Evolutionary conservation across 2,329 filamentous ascomycete genomes (phyloP).

Genomic region (Cladosporium sp.): DNA sequence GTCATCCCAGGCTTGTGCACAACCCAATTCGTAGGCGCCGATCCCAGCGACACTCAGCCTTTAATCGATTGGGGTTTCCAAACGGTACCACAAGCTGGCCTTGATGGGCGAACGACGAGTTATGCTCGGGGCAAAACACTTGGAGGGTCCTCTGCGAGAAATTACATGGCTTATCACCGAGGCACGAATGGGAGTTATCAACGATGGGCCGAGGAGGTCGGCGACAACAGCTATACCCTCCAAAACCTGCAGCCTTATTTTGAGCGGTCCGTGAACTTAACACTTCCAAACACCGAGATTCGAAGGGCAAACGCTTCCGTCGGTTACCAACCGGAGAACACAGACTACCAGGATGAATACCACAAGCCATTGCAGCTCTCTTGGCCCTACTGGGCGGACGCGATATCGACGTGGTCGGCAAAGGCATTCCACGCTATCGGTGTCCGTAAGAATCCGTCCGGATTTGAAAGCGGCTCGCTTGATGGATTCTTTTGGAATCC

Average conservation of each 20-base stretch:
- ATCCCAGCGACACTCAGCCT: conserved; percentile 16
- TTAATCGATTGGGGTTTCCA: conserved; percentile 26
- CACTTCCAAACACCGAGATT: conserved; percentile 17
- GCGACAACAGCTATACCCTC: conserved; percentile 28
- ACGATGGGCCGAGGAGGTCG: conserved; percentile 33
- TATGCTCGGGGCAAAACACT: conserved; percentile 28
- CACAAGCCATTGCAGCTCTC: conserved; percentile 28
- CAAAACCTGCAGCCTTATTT: conserved; percentile 23
- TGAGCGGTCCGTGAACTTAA: conserved; percentile 17
- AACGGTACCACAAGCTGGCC: conserved; percentile 23
- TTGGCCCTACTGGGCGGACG: conserved; percentile 23
- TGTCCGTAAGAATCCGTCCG: conserved; percentile 20
- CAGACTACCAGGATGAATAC: conserved; percentile 7
- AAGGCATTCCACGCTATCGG: conserved; percentile 26
- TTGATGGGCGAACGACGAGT: conserved; percentile 14
- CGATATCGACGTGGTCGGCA: conserved; percentile 26
- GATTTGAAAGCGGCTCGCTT: conserved; percentile 24
- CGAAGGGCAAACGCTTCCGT: conserved; percentile 23
- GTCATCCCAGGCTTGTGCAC: conserved; percentile 6
- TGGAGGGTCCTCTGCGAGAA: conserved; percentile 24
- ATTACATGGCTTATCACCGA: conserved; percentile 26
- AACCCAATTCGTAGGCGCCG: conserved; percentile 6
- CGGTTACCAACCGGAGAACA: conserved; percentile 20
- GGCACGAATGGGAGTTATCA: conserved; percentile 28
- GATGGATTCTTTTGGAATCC: conserved; percentile 15